Evolutionary conservation across 495 filamentous ascomycete species (phyloP), one percentile per base, ranked within the genome.

Genomic region (Penicillium dipodomyicola): DNA sequence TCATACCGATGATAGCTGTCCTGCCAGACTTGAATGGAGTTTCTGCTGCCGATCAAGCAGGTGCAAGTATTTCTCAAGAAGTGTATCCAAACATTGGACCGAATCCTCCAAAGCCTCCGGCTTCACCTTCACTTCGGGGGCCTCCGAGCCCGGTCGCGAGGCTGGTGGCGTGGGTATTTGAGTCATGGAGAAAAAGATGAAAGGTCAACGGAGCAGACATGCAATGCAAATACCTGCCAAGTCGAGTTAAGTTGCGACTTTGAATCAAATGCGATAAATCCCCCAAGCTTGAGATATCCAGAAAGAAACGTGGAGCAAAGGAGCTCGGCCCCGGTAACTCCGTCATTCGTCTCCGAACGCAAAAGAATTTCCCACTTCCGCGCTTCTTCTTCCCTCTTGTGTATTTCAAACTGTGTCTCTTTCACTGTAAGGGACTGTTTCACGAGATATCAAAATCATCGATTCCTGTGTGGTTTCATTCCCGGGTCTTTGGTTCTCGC

Each of bases 31-130:
- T 29, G 71, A 65, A 33, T 85, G 84, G 19, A 89, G 71, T 27
- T 71, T 71, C 45, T 87, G 83, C 74, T 96, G 89, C 58, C 80
- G 69, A 72, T 94, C 80, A 0, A 96, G 76, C 5, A 90, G 80
- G 50, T 70, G 32, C 14, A 95, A 80, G 67, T 94, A 92, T 29
- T 79, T 75, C 65, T 85, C 82, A 3, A 93, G 77, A 25, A 92
- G 81, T 19, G 51, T 53, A 67, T 94, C 90, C 55, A 96, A 66
- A 22, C 64, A 69, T 52, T 67, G 58, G 30, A 67, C 54, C 37
- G 76, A 58, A 30, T 71, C 67, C 35, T 62, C 59, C 22, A 62
- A 54, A 41, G 59, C 47, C 43, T 59, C 59, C 39, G 65, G 43
- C 51, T 72, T 71, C 47, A 47, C 37, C 22, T 61, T 61, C 27